Evolutionary conservation across 257 asterid genomes (phyloP), one percentile per base, ranked within the genome.

Genomic region (Solanum pinnatisectum): DNA sequence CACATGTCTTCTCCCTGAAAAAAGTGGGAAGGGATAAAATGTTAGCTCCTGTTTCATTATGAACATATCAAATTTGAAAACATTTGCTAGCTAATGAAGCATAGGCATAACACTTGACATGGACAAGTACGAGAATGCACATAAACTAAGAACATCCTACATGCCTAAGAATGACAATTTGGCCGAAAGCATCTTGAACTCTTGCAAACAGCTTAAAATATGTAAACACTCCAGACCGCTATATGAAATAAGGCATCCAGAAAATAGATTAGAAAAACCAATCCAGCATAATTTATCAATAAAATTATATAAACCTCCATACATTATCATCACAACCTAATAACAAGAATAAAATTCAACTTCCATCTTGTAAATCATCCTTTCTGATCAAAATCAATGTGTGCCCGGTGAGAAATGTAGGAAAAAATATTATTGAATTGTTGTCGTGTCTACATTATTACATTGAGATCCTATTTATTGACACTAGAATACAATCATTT

Each of bases 1-100:
- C 95, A 16, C 93, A 93, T 25, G 88, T 94, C 94, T 93, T 94
- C 92, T 96, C 99, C 94, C 99, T 97, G 92, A 88, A 87, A 74
- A 93, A 76, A 77, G 70, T 59, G 88, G 76, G 40, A 16, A 79
- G 40, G 56, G 44, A 71, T 71, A 85, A 90, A 33, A 77, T 16
- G 56, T 59, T 39, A 85, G 90, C 71, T 86, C 73, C n/a, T 87
- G 82, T 36, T 27, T 86, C 84, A 37, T 11, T 71, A 25, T 44
- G 39, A 32, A 49, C 68, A 33, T 35, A 35, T 79, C 67, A 79
- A 18, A 79, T 44, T 79, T 44, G 65, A 79, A 14, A 10, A 16
- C 84, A 79, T 79, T 79, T 44, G 82, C 67, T 44, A 79, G 65
- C 39, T 42, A 44, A 79, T 44, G 65, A 79, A 44, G 39, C 25